These are phyloP conservation scores for Melaleuca quinquenervia DNA, from an alignment of 345 rosid genomes.

Conservation along the genomic window DNA sequence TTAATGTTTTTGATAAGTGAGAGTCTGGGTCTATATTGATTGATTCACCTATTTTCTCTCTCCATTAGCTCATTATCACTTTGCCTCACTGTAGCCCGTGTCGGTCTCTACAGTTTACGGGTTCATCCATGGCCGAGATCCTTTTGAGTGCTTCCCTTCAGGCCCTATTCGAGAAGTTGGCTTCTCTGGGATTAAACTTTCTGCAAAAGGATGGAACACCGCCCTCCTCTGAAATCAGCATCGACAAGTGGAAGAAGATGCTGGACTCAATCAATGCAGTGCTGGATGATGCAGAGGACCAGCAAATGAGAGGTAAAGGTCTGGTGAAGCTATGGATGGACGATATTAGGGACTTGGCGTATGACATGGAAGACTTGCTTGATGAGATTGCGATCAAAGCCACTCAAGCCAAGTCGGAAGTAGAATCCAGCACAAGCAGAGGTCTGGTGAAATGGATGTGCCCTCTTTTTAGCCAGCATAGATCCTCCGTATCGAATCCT, in stretches of 20 bases:
- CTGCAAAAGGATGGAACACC: not conserved
- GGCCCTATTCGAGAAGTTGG: not conserved
- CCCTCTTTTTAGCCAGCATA: not conserved
- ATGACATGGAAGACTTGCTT: not conserved
- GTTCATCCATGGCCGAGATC: not conserved
- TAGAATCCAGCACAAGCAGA: not conserved
- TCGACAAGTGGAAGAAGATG: not conserved
- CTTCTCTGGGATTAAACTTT: not conserved
- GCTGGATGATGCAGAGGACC: not conserved
- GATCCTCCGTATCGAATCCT: not conserved
- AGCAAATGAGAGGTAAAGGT: not conserved
- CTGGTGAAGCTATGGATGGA: not conserved
- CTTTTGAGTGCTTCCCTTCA: not conserved
- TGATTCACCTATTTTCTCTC: not conserved
- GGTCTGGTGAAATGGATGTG: not conserved
- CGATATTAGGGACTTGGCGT: not conserved
- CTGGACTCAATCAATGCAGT: not conserved
- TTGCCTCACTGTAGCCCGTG: not conserved
- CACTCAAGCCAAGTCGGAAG: fast-evolving
- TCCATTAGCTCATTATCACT: not conserved
- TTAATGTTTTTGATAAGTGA: too few relatives aligned
- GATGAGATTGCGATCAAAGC: not conserved
- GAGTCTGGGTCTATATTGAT: not conserved
- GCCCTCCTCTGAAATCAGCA: not conserved
- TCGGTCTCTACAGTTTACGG: not conserved